Conservation (phyloP, 2,329 filamentous ascomycete genomes). For the Arthrocladium fulminans region DNA sequence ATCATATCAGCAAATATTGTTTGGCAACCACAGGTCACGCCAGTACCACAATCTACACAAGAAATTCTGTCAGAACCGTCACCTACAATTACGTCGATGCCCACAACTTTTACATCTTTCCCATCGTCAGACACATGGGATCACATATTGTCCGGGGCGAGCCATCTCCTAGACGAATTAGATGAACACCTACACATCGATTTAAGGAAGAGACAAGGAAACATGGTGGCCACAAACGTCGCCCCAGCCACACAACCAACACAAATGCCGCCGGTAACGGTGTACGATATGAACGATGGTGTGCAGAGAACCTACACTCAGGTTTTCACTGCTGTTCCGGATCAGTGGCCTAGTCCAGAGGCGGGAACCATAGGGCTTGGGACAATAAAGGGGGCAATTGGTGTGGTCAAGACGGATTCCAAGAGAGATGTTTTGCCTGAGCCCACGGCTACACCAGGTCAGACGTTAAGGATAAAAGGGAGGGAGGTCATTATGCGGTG, state of each 20-base stretch:
- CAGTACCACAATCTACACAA: background rate
- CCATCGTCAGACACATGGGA: conserved; percentile 1
- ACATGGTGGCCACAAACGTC: conserved; percentile 23
- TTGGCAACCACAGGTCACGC: background rate
- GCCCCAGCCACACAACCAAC: conserved; percentile 22
- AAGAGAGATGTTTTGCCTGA: conserved; percentile 5
- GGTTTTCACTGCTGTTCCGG: conserved; percentile 23
- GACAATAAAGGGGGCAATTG: conserved; percentile 20
- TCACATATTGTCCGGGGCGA: conserved; percentile 5
- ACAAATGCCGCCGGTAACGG: conserved; percentile 26
- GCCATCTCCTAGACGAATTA: conserved; percentile 4
- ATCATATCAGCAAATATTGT: background rate
- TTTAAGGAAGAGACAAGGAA: conserved; percentile 19
- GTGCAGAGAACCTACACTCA: conserved; percentile 23
- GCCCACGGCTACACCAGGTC: conserved; percentile 1
- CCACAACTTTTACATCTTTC: background rate
- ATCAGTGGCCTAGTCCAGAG: conserved; percentile 26
- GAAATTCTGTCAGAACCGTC: background rate
- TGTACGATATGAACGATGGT: conserved; percentile 14
- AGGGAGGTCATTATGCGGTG: background rate
- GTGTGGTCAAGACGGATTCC: conserved; percentile 18
- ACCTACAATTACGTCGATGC: conserved; percentile 1
- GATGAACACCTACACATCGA: conserved; percentile 11
- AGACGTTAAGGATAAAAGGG: conserved; percentile 4
- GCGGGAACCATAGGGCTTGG: conserved; percentile 28